Evolutionary conservation across 192 early-diverging fungal genomes (phyloP).

Genomic region (Spizellomyces punctatus): DNA sequence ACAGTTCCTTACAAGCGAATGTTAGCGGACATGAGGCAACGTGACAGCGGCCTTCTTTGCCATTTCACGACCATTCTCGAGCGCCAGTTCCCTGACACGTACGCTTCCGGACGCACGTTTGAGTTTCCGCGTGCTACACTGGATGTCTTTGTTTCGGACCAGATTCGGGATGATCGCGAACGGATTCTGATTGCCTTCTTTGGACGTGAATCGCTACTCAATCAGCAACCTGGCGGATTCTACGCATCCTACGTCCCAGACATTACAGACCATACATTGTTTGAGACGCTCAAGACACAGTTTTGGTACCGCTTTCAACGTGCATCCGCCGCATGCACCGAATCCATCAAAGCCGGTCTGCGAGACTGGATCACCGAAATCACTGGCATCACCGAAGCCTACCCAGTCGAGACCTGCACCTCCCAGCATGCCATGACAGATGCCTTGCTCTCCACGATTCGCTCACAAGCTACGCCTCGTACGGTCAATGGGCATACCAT

Average conservation of each 20-base stretch:
- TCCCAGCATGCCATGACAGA: background rate
- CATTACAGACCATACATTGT: background rate
- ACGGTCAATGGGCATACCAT: constrained; percentile 7
- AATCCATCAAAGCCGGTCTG: background rate
- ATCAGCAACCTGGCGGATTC: constrained; percentile 13
- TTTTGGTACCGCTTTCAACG: background rate
- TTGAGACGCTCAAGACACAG: background rate
- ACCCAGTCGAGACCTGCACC: constrained; percentile 8
- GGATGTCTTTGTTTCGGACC: background rate
- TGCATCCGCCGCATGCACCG: background rate
- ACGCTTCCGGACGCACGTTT: background rate
- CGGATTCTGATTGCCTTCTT: constrained; percentile 11
- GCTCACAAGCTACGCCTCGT: constrained; percentile 7
- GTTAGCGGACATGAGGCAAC: background rate
- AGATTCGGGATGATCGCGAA: constrained; percentile 17
- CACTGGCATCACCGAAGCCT: background rate
- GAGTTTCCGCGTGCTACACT: background rate
- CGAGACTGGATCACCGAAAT: background rate
- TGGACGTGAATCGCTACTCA: constrained; percentile 4
- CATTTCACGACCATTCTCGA: constrained; percentile 8
- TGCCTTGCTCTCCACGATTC: background rate
- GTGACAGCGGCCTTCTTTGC: constrained; percentile 13
- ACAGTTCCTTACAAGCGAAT: constrained; percentile 4
- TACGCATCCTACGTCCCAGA: constrained; percentile 9
- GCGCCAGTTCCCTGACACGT: constrained; percentile 4